These are phyloP conservation scores for Mycotypha africana DNA, from an alignment of 371 early-diverging fungal species.

Conservation along the genomic window DNA sequence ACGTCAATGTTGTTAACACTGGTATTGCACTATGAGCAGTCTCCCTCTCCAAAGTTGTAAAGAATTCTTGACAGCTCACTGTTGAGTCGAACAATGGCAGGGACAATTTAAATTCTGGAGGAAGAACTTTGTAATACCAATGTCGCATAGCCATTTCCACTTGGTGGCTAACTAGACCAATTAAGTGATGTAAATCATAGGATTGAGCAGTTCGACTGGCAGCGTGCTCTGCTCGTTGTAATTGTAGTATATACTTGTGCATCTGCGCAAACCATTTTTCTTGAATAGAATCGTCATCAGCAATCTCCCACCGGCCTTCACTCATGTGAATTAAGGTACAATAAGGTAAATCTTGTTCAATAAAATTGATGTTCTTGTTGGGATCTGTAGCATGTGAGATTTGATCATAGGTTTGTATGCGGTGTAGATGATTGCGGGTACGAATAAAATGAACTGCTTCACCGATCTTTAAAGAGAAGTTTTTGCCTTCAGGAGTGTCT, in stretches of 20 bases:
- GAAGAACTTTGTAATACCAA: conserved; percentile 32
- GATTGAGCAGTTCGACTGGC: conserved; percentile 13
- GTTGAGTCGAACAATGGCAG: conserved; percentile 29
- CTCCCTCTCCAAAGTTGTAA: conserved; percentile 13
- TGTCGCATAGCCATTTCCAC: conserved; percentile 33
- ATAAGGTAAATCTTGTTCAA: conserved; percentile 12
- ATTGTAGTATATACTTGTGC: conserved; percentile 9
- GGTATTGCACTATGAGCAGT: conserved; percentile 19
- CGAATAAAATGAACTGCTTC: conserved; percentile 14
- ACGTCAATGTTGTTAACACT: conserved; percentile 23
- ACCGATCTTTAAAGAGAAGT: conserved; percentile 2
- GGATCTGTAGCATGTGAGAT: background rate
- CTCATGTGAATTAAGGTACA: conserved; percentile 11
- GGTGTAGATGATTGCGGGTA: conserved; percentile 14
- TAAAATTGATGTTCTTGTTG: too few species aligned
- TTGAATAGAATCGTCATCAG: conserved; percentile 11
- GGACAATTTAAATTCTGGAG: conserved; percentile 19
- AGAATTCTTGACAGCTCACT: conserved; percentile 5
- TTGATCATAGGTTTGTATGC: conserved; percentile 11
- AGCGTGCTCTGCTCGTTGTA: conserved; percentile 11
- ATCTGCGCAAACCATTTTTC: conserved; percentile 14
- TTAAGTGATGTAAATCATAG: conserved; percentile 13
- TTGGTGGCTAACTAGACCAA: conserved; percentile 25
- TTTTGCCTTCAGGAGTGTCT: background rate
- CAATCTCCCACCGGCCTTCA: conserved; percentile 13